Percentiles rank a stretch among this genome's conserved stretches.
These are phyloP conservation scores for Dovyalis caffra DNA, from an alignment of 345 rosid species.

Conservation along the genomic window DNA sequence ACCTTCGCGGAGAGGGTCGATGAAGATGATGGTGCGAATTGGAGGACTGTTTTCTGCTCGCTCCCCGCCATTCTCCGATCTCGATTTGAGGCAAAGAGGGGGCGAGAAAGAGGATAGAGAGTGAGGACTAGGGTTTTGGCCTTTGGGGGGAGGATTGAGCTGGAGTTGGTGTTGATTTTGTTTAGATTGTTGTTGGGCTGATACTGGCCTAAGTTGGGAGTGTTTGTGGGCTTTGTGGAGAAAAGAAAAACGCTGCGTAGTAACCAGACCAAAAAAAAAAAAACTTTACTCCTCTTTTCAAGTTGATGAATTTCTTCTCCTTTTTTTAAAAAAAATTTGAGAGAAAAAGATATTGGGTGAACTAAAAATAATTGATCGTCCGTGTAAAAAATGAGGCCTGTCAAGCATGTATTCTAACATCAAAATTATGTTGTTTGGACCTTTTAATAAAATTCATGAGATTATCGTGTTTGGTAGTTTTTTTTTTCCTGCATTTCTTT, in stretches of 20 bases:
- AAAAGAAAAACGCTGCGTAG: background rate
- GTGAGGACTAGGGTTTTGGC: conserved; percentile 4
- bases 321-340: too few species aligned
- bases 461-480: background rate
- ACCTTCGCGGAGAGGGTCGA: conserved; percentile 57
- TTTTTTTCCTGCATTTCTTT: too few species aligned
- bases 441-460: background rate
- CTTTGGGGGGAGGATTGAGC: background rate
- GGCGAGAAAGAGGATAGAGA: background rate
- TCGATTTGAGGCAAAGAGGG: background rate
- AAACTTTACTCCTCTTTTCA: too few species aligned
- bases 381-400: background rate
- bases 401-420: too few species aligned
- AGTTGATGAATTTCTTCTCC: too few species aligned
- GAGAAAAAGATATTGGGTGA: too few species aligned
- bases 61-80: conserved; percentile 58
- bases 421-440: too few species aligned
- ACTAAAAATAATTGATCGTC: background rate
- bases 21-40: conserved; percentile 49
- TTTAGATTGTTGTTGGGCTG: background rate
- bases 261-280: too few species aligned
- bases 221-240: background rate
- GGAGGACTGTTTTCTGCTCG: conserved; percentile 69
- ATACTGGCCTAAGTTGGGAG: too few species aligned
- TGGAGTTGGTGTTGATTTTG: background rate